phyloP scores from a whole-genome alignment of 2,329 filamentous ascomycete genomes.

The Ascochyta koolunga region DNA sequence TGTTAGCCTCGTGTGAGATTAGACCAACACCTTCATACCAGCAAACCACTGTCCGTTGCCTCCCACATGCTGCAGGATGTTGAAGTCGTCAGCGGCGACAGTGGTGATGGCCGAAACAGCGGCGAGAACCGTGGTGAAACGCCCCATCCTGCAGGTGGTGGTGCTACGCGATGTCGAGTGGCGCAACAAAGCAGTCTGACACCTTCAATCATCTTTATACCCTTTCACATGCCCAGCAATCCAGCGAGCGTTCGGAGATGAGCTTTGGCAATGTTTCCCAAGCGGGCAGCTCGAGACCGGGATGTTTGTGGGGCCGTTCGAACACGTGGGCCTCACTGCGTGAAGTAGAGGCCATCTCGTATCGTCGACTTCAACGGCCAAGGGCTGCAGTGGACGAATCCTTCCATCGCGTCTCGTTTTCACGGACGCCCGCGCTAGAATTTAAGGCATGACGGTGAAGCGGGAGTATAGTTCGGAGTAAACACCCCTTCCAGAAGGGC shows the following conservation, averaged over 20 bases:
- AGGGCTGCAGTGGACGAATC: background rate
- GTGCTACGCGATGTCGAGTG: background rate
- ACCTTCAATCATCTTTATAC: background rate
- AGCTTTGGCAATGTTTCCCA: constrained; percentile 30
- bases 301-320: constrained; percentile 13
- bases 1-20: background rate
- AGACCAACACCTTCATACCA: constrained; percentile 18
- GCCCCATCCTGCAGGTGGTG: constrained; percentile 22
- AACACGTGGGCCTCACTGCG: constrained; percentile 23
- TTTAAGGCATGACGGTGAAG: background rate
- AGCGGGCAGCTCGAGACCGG: constrained; percentile 22
- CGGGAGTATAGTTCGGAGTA: constrained; percentile 6
- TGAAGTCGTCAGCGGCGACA: constrained; percentile 33
- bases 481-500: constrained; percentile 3
- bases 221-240: constrained; percentile 1
- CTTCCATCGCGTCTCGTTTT: constrained; percentile 3
- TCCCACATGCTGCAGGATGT: constrained; percentile 45
- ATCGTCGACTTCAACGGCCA: background rate
- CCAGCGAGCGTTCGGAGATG: constrained; percentile 27
- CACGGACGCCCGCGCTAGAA: background rate
- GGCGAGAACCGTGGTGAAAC: constrained; percentile 24
- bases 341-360: constrained; percentile 17
- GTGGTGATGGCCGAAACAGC: constrained; percentile 17
- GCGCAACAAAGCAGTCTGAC: background rate
- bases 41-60: constrained; percentile 50